Evolutionary conservation across 768 basidiomycete species (phyloP).

Genomic region (Termitomyces sp.): DNA sequence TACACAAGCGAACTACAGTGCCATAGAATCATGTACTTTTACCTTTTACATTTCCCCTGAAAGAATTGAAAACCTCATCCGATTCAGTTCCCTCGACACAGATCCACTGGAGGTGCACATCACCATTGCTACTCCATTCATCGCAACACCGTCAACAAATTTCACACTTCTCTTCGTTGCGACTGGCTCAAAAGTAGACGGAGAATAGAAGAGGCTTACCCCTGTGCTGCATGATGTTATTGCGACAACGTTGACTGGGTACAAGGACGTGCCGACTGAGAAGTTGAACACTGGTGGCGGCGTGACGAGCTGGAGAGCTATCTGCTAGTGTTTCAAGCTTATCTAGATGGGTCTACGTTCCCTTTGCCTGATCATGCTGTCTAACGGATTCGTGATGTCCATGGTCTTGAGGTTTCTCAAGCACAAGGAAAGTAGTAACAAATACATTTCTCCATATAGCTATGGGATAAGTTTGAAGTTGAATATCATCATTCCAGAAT

Average conservation of each 20-base stretch:
- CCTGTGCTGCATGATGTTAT: constrained; percentile 4
- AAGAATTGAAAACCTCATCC: constrained; percentile 1
- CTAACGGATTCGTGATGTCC: too few species aligned
- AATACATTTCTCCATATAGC: too few species aligned
- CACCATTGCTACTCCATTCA: constrained; percentile 13
- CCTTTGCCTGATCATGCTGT: background rate
- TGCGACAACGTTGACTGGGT: constrained; percentile 7
- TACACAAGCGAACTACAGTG: constrained; percentile 11
- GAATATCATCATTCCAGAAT: too few species aligned
- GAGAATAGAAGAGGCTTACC: constrained; percentile 1
- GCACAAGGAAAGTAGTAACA: too few species aligned
- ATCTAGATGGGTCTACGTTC: background rate
- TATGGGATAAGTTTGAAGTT: too few species aligned
- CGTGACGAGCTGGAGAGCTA: background rate
- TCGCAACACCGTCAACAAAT: constrained; percentile 11
- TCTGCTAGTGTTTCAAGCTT: background rate
- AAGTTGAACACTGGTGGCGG: constrained; percentile 4
- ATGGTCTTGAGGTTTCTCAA: too few species aligned
- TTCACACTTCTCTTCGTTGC: constrained; percentile 6
- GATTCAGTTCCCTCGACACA: constrained; percentile 10
- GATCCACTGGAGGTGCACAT: constrained; percentile 14
- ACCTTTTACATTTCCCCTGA: constrained; percentile 15
- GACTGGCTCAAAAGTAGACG: constrained; percentile 7
- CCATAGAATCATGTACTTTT: constrained; percentile 19
- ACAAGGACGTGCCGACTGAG: constrained; percentile 7